phyloP scores from a whole-genome alignment of 2,329 filamentous ascomycete genomes.

The Fonsecaea multimorphosa region DNA sequence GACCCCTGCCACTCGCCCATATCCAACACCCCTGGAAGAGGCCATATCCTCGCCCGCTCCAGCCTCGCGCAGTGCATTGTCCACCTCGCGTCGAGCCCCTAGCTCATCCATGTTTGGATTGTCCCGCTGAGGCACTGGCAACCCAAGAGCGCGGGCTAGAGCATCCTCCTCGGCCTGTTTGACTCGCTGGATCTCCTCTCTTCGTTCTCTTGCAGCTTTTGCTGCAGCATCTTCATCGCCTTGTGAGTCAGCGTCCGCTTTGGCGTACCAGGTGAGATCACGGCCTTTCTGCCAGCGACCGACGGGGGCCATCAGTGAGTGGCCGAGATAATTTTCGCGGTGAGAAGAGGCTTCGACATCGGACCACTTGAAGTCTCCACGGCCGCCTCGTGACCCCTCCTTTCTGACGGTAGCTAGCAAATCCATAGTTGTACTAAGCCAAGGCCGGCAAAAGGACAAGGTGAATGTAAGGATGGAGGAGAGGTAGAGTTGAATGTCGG shows the following conservation, averaged over 20 bases:
- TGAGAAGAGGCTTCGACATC: conserved; percentile 86
- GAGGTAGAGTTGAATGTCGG: neutral
- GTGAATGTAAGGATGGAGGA: neutral
- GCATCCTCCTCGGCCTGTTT: conserved; percentile 95
- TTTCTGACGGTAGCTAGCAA: conserved; percentile 91
- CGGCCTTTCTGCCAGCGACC: conserved; percentile 88
- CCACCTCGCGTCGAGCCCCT: conserved; percentile 62
- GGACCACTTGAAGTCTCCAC: conserved; percentile 93
- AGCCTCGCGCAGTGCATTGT: conserved; percentile 57
- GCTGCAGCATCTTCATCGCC: conserved; percentile 65
- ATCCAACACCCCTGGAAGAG: conserved; percentile 44
- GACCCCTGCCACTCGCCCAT: conserved; percentile 33
- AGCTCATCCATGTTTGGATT: conserved; percentile 71
- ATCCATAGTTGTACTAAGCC: conserved; percentile 69
- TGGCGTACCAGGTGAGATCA: conserved; percentile 70
- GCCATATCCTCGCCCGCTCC: conserved; percentile 43
- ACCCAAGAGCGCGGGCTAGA: conserved; percentile 78
- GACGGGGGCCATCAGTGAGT: conserved; percentile 89
- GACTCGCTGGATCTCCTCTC: conserved; percentile 78
- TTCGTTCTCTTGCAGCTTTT: conserved; percentile 65
- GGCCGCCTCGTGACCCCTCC: conserved; percentile 78
- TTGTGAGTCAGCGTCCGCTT: conserved; percentile 59
- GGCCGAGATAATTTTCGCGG: conserved; percentile 88
- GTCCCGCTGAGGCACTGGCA: conserved; percentile 68
- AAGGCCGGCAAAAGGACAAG: conserved; percentile 3